These are phyloP conservation scores for Ilyonectria mors-panacis DNA, from an alignment of 2,329 filamentous ascomycete genomes.

Conservation along the genomic window DNA sequence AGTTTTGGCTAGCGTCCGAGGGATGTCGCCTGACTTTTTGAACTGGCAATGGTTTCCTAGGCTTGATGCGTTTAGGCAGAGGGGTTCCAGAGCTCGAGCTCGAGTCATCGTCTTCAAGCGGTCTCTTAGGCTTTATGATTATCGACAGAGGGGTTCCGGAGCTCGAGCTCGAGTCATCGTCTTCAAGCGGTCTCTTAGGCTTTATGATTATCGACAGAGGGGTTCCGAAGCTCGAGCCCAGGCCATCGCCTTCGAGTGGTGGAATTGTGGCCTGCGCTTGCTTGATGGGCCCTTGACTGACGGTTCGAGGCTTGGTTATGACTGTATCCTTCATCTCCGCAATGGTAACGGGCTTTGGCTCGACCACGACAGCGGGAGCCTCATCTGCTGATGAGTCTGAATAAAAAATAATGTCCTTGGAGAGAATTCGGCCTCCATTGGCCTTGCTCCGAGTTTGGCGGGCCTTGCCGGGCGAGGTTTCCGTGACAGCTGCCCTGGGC, in stretches of 20 bases:
- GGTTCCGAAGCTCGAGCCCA: conserved; percentile 72
- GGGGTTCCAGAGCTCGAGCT: no score
- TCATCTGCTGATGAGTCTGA: conserved; percentile 69
- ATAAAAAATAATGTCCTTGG: no score
- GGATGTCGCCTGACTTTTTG: no score
- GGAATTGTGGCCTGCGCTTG: conserved; percentile 62
- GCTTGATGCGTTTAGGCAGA: no score
- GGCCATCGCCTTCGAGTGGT: conserved; percentile 66
- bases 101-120: no score
- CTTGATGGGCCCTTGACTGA: conserved; percentile 51
- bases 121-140: no score
- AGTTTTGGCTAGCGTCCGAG: no score
- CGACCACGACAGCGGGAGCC: conserved; percentile 54
- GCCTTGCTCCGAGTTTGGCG: conserved; percentile 51
- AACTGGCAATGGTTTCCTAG: no score
- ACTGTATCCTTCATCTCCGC: conserved; percentile 51
- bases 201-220: conserved; percentile 72
- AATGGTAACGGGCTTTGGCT: conserved; percentile 51
- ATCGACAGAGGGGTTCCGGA: no score
- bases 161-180: no score
- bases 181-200: no score
- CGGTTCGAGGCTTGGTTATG: conserved; percentile 49
- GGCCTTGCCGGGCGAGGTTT: conserved; percentile 60
- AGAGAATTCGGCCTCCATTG: conserved; percentile 63
- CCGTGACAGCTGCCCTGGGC: conserved; percentile 51